Conservation (phyloP, 371 early-diverging fungal species). For the Dichotomocladium elegans region DNA sequence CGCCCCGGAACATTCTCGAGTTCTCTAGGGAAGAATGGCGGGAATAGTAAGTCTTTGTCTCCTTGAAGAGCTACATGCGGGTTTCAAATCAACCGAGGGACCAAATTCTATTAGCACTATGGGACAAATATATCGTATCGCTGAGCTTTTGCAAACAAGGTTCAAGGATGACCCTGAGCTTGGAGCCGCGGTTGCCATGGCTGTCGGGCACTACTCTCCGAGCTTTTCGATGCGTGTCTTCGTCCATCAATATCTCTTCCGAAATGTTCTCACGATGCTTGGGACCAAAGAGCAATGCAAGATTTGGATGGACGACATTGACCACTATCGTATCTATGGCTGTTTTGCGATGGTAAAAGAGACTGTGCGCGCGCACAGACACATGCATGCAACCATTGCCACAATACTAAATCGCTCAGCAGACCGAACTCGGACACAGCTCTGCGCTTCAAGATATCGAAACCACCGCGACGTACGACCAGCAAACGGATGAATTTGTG, state of each 20-base stretch:
- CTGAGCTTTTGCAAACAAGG: conserved; percentile 16
- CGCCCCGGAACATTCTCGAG: conserved; percentile 57
- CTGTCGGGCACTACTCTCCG: conserved; percentile 48
- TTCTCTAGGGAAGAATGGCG: conserved; percentile 52
- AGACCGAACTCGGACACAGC: conserved; percentile 72
- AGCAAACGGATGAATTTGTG: conserved; percentile 70
- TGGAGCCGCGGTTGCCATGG: conserved; percentile 6
- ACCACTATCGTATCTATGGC: conserved; percentile 54
- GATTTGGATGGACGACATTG: conserved; percentile 49
- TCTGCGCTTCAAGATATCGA: conserved; percentile 86
- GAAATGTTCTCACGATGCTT: conserved; percentile 53
- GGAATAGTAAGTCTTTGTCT: conserved; percentile 57
- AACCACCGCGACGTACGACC: conserved; percentile 83
- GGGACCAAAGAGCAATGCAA: conserved; percentile 56
- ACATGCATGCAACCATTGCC: too few relatives aligned
- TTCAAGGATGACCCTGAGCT: conserved; percentile 4
- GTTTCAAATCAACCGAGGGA: too few relatives aligned
- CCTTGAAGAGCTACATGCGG: too few relatives aligned
- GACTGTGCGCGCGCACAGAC: conserved; percentile 71
- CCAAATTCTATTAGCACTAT: conserved; percentile 42
- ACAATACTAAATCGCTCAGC: too few relatives aligned
- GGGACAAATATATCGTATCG: conserved; percentile 51
- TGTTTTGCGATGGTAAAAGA: conserved; percentile 56
- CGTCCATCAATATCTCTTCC: conserved; percentile 59
- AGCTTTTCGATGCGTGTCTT: conserved; percentile 60